Evolutionary conservation across 495 filamentous ascomycete genomes (phyloP).

Genomic region (Penicillium pulvis): DNA sequence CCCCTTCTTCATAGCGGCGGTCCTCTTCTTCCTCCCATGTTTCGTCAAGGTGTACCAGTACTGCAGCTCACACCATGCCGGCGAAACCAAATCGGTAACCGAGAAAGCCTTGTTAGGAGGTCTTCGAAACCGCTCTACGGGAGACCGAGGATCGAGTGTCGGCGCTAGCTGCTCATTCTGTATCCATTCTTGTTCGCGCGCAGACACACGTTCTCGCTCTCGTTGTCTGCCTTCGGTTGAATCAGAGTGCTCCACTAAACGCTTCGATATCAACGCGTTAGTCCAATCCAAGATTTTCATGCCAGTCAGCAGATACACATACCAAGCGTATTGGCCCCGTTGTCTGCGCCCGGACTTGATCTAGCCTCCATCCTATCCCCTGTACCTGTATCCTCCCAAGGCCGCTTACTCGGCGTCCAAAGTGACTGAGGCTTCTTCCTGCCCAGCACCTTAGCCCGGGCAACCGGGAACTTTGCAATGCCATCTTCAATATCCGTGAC

Average conservation of each 20-base stretch:
- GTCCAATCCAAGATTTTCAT: conserved; percentile 23
- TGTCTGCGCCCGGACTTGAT: conserved; percentile 32
- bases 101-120: conserved; percentile 79
- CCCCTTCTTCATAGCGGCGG: conserved; percentile 81
- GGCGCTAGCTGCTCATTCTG: conserved; percentile 18
- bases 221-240: conserved; percentile 47
- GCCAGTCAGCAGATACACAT: conserved; percentile 8
- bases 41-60: conserved; percentile 83
- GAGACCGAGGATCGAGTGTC: conserved; percentile 50
- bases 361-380: conserved; percentile 13
- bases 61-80: conserved; percentile 95
- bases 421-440: conserved; percentile 38
- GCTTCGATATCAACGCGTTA: conserved; percentile 61
- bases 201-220: conserved; percentile 38
- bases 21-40: conserved; percentile 71
- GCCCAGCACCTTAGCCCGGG: conserved; percentile 46
- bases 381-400: conserved; percentile 10
- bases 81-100: conserved; percentile 84
- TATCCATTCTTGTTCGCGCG: conserved; percentile 33
- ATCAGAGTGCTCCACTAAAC: conserved; percentile 61
- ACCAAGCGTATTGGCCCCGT: conserved; percentile 39
- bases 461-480: conserved; percentile 27
- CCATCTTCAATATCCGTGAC: conserved; percentile 44
- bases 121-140: conserved; percentile 75
- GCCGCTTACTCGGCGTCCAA: conserved; percentile 33